Base-by-base conservation (phyloP, 306 rosid genomes). In the Quercus dentata region DNA sequence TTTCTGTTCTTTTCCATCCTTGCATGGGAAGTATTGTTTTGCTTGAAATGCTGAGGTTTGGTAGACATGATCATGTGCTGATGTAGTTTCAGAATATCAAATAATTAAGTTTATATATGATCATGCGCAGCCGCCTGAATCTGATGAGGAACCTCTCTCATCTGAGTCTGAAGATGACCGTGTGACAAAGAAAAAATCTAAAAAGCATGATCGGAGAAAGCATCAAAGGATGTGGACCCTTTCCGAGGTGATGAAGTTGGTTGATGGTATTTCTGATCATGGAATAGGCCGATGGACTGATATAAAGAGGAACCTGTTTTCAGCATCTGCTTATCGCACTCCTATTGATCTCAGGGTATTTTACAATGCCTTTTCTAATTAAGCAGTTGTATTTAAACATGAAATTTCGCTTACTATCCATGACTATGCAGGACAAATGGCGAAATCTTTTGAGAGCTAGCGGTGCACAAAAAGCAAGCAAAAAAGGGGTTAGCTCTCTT, bases 241-340 rank as follows among this genome's bases (percentile, higher is more conserved):
- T 67, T 6, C 91, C 20, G 99, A 96, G 85, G 94, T 93, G 79
- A 74, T 80, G 52, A 90, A 81, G 81, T 73, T 96, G 89, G 94
- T 96, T 63, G 99, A 96, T 82, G 99, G 99, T 77, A 87, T 96
- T 81, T 85, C 98, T 76, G 94, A 91, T 83, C 85, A 89, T 80
- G 99, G 99, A 86, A 94, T 94, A 73, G 99, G 97, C 69, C 91
- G 90, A 57, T 93, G 99, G 99, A 96, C 99, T 59, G 89, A 87
- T 56, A 93, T 96, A 68, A 88, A 96, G 89, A 88, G 88, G 83
- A 64, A 81, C 76, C 84, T 88, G 59, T 94, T 96, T 86, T 74
- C 97, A 23, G 68, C 91, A 33, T 85, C 92, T 69, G 82, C 87
- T 76, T 85, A 96, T 81, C 96, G 99, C 61, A 96, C 99, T 1